A percentile compares a stretch with the other conserved stretches of the same genome.
Evolutionary conservation across 495 filamentous ascomycete species (phyloP).

Genomic region (Alectoria sarmentosa): DNA sequence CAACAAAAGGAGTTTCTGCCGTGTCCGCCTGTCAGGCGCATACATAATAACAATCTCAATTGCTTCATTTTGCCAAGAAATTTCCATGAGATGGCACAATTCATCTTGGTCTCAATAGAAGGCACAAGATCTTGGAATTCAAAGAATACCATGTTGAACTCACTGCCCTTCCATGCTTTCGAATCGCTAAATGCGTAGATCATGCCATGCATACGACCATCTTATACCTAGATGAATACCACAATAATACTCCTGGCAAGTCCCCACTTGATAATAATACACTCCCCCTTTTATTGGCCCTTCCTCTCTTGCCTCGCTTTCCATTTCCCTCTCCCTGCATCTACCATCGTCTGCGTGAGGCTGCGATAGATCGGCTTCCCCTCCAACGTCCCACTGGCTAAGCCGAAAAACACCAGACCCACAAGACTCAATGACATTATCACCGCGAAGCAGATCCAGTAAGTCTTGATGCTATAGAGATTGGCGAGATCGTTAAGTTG

Average conservation of each 20-base stretch:
- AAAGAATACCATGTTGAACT: no score
- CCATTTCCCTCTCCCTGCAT: slow-evolving; percentile 8
- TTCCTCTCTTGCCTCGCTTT: slow-evolving; percentile 11
- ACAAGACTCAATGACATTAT: slow-evolving; percentile 58
- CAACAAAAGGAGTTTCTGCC: no score
- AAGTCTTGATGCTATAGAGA: slow-evolving; percentile 53
- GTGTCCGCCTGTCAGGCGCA: no score
- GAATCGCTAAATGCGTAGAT: background rate
- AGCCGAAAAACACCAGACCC: slow-evolving; percentile 43
- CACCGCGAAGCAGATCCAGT: slow-evolving; percentile 68
- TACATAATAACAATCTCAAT: background rate
- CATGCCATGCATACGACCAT: no score
- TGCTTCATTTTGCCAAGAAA: background rate
- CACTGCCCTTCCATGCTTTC: background rate
- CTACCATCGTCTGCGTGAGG: slow-evolving; percentile 8
- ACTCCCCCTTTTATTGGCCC: background rate
- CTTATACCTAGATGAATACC: no score
- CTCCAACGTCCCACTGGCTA: slow-evolving; percentile 43
- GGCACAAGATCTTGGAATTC: no score
- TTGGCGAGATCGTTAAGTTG: slow-evolving; percentile 53
- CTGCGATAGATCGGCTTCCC: slow-evolving; percentile 42
- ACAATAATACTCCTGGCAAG: background rate
- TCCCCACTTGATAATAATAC: no score
- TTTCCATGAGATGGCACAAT: no score
- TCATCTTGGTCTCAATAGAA: no score